Conservation (phyloP, 805 yeast species). For the Candida verbasci region DNA sequence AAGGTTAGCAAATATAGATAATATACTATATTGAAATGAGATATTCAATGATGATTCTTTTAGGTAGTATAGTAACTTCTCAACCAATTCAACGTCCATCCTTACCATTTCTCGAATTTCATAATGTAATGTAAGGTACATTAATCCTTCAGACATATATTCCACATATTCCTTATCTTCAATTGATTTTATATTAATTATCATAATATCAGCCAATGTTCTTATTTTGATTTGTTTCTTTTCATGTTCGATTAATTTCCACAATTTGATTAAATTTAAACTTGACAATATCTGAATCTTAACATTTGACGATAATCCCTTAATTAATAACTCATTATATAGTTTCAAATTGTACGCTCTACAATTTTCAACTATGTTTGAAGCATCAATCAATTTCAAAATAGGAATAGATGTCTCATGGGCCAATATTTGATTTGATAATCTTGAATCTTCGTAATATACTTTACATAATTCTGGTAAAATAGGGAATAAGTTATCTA, state of each 20-base stretch:
- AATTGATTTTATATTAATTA: conserved; percentile 8
- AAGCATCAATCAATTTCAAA: conserved; percentile 20
- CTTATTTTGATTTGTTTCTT: conserved; percentile 9
- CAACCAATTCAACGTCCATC: conserved; percentile 26
- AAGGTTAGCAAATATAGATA: conserved; percentile 38
- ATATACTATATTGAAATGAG: conserved; percentile 33
- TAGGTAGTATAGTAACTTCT: conserved; percentile 12
- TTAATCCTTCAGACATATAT: conserved; percentile 41
- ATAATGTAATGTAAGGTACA: conserved; percentile 42
- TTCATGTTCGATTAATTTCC: conserved; percentile 42
- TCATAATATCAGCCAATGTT: conserved; percentile 10
- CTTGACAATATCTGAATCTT: conserved; percentile 34
- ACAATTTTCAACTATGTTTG: conserved; percentile 49
- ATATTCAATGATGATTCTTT: conserved; percentile 4
- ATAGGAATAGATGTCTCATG: conserved; percentile 8
- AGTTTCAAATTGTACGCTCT: conserved; percentile 44
- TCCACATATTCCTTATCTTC: conserved; percentile 11
- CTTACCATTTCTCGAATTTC: conserved; percentile 30
- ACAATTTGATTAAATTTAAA: conserved; percentile 50
- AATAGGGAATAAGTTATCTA: conserved; percentile 25
- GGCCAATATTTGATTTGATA: conserved; percentile 14
- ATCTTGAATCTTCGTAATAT: conserved; percentile 19
- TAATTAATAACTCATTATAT: conserved; percentile 38
- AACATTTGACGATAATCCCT: conserved; percentile 20
- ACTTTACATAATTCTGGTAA: conserved; percentile 19